Evolutionary conservation across 495 filamentous ascomycete genomes (phyloP), one percentile per base, ranked within the genome.

Genomic region (Penicillium egyptiacum): DNA sequence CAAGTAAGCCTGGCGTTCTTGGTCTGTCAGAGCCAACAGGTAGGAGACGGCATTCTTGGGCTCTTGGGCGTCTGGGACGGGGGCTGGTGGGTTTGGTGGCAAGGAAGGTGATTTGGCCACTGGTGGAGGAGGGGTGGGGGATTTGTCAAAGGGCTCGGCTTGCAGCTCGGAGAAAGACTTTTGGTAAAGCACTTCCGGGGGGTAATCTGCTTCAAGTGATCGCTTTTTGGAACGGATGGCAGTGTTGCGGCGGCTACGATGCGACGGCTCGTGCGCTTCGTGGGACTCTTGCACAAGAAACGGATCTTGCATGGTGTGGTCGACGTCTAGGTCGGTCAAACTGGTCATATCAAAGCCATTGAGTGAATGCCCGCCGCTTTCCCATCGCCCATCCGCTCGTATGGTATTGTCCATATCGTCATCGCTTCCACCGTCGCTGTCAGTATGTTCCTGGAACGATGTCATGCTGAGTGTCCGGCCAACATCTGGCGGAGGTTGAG

Each of bases 1-100:
- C 59, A 92, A 85, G 68, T 91, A 89, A 2, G 75, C 69, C 46
- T 74, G 73, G 55, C 90, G 87, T 17, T 82, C 78, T 19, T 75
- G 31, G 1, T 68, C 72, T 7, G 65, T 42, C 8, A 74, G 58
- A 1, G 55, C 45, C 19, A 74, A 55, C 19, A 76, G 59, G 25
- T 66, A 60, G 9, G 70, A 64, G 11, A 72, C 64, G 20, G 67
- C 68, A 30, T 74, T 67, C 19, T 71, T 59, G 3, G 66, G 50
- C 4, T 60, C 62, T 4, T 61, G 51, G n/a, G 31, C 19, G 19
- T 56, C 42, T 8, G 64, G 17, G 26, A 60, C 26, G 33, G 60
- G 22, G 20, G 58, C 11, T 37, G 58, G n/a, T 33, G 56, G 47
- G 14, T 55, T 41, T 42, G 60, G 57, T 22, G 67, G 59, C 33